Conservation (phyloP, 2,329 filamentous ascomycete species). For the Arthrocladium fulminans region DNA sequence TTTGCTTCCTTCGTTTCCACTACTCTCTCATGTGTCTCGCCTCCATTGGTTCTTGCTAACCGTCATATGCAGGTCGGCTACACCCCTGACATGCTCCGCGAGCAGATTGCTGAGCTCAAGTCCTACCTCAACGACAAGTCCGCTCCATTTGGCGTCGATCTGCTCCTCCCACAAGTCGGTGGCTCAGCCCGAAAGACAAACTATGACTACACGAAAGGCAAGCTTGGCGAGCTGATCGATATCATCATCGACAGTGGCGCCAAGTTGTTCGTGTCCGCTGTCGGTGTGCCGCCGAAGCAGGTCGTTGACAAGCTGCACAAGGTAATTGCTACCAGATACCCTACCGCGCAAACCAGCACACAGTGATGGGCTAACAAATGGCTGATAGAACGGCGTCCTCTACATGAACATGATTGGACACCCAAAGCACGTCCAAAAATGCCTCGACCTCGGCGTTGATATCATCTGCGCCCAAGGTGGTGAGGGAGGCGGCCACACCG, state of each 20-base stretch:
- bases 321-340: constrained; percentile 50
- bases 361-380: constrained; percentile 1
- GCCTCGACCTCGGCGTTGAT: constrained; percentile 81
- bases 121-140: constrained; percentile 79
- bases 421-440: constrained; percentile 98
- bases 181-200: constrained; percentile 94
- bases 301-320: constrained; percentile 87
- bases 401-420: constrained; percentile 99
- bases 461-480: constrained; percentile 98
- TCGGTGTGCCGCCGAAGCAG: constrained; percentile 81
- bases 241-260: constrained; percentile 89
- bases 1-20: too few species aligned
- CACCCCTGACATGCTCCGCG: constrained; percentile 91
- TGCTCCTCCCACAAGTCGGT: constrained; percentile 88
- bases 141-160: constrained; percentile 87
- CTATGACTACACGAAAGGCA: constrained; percentile 99
- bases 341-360: constrained; percentile 34
- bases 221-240: constrained; percentile 80
- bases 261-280: constrained; percentile 90
- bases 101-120: constrained; percentile 94
- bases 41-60: background rate
- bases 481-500: constrained; percentile 90
- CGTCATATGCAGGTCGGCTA: constrained; percentile 49
- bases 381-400: constrained; percentile 1
- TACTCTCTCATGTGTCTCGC: too few species aligned